Conservation (phyloP, 164 flowering plant genomes). For the Macadamia tetraphylla region DNA sequence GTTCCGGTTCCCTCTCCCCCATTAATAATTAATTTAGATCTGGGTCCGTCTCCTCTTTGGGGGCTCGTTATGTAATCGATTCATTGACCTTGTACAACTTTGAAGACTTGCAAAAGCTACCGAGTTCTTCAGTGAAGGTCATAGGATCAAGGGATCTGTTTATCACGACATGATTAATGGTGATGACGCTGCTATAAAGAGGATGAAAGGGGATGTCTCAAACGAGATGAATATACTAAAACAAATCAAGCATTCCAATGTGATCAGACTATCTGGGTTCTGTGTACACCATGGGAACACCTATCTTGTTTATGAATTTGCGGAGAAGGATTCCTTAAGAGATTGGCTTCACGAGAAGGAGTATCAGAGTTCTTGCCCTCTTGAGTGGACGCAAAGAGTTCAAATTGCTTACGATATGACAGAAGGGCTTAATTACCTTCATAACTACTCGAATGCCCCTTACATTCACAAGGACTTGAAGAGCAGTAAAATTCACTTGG, state of each 20-base stretch:
- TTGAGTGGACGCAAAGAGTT: slow-evolving; percentile 62
- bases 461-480: slow-evolving; percentile 64
- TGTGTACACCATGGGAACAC: slow-evolving; percentile 49
- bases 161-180: slow-evolving; percentile 50
- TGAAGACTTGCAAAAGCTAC: slow-evolving; percentile 60
- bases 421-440: slow-evolving; percentile 66
- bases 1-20: too few species aligned
- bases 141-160: slow-evolving; percentile 50
- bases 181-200: slow-evolving; percentile 58
- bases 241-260: slow-evolving; percentile 53
- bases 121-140: slow-evolving; percentile 32
- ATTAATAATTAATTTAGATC: slow-evolving; percentile 6
- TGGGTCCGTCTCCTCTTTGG: slow-evolving; percentile 27
- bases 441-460: slow-evolving; percentile 44
- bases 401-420: slow-evolving; percentile 61
- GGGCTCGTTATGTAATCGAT: slow-evolving; percentile 32
- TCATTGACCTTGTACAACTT: slow-evolving; percentile 47
- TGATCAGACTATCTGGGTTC: slow-evolving; percentile 62
- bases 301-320: slow-evolving; percentile 67
- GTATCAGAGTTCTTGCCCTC: slow-evolving; percentile 3
- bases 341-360: slow-evolving; percentile 41
- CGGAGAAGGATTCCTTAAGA: slow-evolving; percentile 45
- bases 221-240: slow-evolving; percentile 50
- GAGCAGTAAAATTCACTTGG: slow-evolving; percentile 53
- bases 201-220: slow-evolving; percentile 55